Evolutionary conservation across 805 yeast genomes (phyloP).

Genomic region (Wickerhamiella hasegawae): DNA sequence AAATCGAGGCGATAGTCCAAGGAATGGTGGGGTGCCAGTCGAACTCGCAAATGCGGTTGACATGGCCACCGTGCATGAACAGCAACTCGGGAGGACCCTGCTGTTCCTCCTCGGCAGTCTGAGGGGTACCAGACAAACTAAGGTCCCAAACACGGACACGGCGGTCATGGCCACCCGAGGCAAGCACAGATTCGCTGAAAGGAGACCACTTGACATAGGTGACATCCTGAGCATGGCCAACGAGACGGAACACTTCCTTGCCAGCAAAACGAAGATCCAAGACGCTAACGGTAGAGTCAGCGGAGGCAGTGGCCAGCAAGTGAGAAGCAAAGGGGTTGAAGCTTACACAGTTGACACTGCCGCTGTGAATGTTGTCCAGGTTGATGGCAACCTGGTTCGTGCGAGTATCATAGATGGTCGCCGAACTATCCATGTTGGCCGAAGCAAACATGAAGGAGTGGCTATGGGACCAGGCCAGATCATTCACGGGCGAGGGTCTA

Average conservation of each 20-base stretch:
- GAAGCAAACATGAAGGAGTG: constrained; percentile 37
- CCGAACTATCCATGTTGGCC: constrained; percentile 47
- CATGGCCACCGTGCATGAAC: constrained; percentile 81
- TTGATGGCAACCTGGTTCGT: constrained; percentile 20
- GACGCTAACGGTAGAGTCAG: constrained; percentile 54
- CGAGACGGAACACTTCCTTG: constrained; percentile 41
- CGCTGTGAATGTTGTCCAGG: constrained; percentile 29
- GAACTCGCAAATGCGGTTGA: constrained; percentile 48
- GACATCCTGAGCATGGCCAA: constrained; percentile 47
- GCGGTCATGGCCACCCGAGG: constrained; percentile 50
- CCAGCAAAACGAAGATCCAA: constrained; percentile 57
- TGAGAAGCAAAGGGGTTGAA: constrained; percentile 41
- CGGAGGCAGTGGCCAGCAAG: constrained; percentile 60
- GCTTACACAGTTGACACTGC: constrained; percentile 50
- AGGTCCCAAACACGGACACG: constrained; percentile 67
- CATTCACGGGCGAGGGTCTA: constrained; percentile 40
- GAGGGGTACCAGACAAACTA: constrained; percentile 34
- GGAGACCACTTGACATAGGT: constrained; percentile 41
- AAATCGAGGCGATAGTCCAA: constrained; percentile 47
- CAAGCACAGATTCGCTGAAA: constrained; percentile 33
- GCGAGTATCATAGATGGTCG: constrained; percentile 54
- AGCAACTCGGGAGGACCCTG: constrained; percentile 61
- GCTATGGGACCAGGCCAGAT: constrained; percentile 36
- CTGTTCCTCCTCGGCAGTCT: constrained; percentile 37
- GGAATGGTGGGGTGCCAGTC: constrained; percentile 48